Percentiles rank a stretch among this genome's conserved stretches.
Evolutionary conservation across 108 stramenopile species (phyloP).

Genomic region (Cylindrotheca fusiformis): DNA sequence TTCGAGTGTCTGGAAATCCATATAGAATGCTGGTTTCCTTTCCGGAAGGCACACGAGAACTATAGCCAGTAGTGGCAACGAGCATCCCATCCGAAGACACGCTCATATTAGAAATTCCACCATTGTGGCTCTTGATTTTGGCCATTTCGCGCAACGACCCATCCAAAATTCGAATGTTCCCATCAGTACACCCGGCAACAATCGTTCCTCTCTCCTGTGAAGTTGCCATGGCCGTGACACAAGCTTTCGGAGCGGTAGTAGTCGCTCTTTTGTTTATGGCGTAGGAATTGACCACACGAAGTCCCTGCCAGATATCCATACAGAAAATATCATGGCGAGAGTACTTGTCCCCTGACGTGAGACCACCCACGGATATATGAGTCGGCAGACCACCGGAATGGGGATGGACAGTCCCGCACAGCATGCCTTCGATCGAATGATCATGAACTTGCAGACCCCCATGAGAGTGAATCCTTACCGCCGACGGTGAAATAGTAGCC

Average conservation of each 20-base stretch:
- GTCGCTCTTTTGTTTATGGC: slow-evolving; percentile 32
- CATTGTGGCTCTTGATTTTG: slow-evolving; percentile 56
- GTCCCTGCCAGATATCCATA: slow-evolving; percentile 66
- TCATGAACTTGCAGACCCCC: slow-evolving; percentile 63
- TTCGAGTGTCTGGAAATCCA: slow-evolving; percentile 65
- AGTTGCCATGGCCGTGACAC: slow-evolving; percentile 56
- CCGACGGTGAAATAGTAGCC: slow-evolving; percentile 63
- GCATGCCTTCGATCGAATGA: slow-evolving; percentile 47
- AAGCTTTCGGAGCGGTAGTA: slow-evolving; percentile 29
- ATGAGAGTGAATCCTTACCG: slow-evolving; percentile 64
- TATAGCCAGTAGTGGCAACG: slow-evolving; percentile 73
- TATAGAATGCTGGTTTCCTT: slow-evolving; percentile 51
- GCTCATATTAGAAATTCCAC: slow-evolving; percentile 64
- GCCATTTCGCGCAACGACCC: slow-evolving; percentile 60
- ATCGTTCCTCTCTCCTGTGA: slow-evolving; percentile 50
- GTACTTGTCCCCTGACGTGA: slow-evolving; percentile 13
- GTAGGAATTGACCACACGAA: slow-evolving; percentile 66
- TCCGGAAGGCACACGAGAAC: slow-evolving; percentile 32
- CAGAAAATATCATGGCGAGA: slow-evolving; percentile 51
- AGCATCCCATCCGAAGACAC: slow-evolving; percentile 63
- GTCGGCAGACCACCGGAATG: slow-evolving; percentile 31
- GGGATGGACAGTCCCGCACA: slow-evolving; percentile 58
- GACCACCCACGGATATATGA: slow-evolving; percentile 67
- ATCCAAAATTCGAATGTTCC: slow-evolving; percentile 74
- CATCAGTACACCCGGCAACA: slow-evolving; percentile 81